Percentiles rank a stretch among this genome's conserved stretches.
Evolutionary conservation across 2,329 filamentous ascomycete genomes (phyloP).

Genomic region (Periconia sp.): DNA sequence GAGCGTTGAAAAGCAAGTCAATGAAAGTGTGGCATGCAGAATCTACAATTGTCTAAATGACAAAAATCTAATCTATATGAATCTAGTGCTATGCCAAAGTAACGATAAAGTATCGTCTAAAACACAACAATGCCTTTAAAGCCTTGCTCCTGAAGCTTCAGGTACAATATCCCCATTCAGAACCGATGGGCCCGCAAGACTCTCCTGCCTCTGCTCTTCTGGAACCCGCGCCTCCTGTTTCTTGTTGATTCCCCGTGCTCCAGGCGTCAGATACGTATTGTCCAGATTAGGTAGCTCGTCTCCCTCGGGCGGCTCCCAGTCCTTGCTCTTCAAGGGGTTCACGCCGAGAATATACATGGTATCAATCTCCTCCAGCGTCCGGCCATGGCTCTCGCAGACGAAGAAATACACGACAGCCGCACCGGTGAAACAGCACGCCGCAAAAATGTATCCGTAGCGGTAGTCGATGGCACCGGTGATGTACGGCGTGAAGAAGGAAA

Average conservation of each 20-base stretch:
- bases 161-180: not conserved
- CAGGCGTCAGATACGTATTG: slow-evolving; percentile 41
- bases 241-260: slow-evolving; percentile 42
- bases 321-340: slow-evolving; percentile 65
- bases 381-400: slow-evolving; percentile 74
- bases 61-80: too few species aligned
- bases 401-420: slow-evolving; percentile 77
- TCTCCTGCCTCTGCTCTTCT: slow-evolving; percentile 28
- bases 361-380: slow-evolving; percentile 79
- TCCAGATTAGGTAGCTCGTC: slow-evolving; percentile 42
- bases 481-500: slow-evolving; percentile 78
- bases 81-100: too few species aligned
- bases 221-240: slow-evolving; percentile 37
- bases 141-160: slow-evolving; percentile 4
- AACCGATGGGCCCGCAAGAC: slow-evolving; percentile 10
- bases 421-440: slow-evolving; percentile 70
- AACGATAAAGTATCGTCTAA: too few species aligned
- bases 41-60: too few species aligned
- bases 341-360: slow-evolving; percentile 71
- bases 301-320: slow-evolving; percentile 53
- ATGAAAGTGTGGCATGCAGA: too few species aligned
- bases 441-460: slow-evolving; percentile 78
- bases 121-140: too few species aligned
- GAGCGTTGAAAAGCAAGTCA: too few species aligned
- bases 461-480: slow-evolving; percentile 76